These are phyloP conservation scores for Populus trichocarpa DNA, from an alignment of 441 rosid genomes.

Conservation along the genomic window DNA sequence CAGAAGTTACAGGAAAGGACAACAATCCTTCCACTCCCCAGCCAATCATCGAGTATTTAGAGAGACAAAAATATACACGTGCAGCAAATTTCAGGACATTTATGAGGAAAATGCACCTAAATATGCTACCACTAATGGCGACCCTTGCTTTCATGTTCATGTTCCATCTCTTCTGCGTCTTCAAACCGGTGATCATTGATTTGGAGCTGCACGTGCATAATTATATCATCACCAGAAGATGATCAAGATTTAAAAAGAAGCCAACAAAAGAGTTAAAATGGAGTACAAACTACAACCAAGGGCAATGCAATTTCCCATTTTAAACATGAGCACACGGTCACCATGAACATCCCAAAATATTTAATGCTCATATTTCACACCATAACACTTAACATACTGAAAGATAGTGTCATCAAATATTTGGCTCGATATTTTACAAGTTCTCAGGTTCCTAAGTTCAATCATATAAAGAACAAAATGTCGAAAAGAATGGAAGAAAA, in stretches of 20 bases:
- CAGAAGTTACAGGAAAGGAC: neutral
- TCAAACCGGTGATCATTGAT: conserved; percentile 83
- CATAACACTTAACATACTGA: neutral
- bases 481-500: too few species aligned
- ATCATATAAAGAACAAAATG: too few species aligned
- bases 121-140: neutral
- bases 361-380: neutral
- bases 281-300: neutral
- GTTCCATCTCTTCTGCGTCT: conserved; percentile 89
- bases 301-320: neutral
- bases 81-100: neutral
- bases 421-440: neutral
- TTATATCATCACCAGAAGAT: neutral
- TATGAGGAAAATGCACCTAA: neutral
- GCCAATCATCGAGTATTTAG: neutral
- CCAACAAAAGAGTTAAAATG: neutral
- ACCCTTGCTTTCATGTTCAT: conserved; percentile 28
- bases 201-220: conserved; percentile 56
- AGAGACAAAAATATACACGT: neutral
- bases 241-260: neutral
- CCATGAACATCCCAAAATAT: neutral
- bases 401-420: neutral
- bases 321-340: neutral
- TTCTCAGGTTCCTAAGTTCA: too few species aligned
- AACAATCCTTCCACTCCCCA: neutral